Conservation (phyloP, 805 yeast genomes). For the Monosporozyma aerobia region DNA sequence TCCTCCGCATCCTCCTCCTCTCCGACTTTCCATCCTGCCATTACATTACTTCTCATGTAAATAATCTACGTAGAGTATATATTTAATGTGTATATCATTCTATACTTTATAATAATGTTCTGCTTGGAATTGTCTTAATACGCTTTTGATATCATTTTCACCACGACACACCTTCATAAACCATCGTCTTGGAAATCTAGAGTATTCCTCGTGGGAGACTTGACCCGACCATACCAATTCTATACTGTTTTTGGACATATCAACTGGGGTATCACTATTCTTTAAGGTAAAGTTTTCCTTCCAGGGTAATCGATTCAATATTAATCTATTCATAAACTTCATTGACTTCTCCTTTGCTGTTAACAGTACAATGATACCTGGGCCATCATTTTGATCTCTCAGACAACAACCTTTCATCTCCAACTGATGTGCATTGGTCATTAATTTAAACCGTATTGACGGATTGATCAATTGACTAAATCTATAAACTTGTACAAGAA, state of each 20-base stretch:
- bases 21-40: not conserved
- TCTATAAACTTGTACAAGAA: slow-evolving; percentile 42
- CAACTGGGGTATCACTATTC: slow-evolving; percentile 7
- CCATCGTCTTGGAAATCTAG: slow-evolving; percentile 56
- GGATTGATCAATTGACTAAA: slow-evolving; percentile 49
- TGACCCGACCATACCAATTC: slow-evolving; percentile 58
- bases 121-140: slow-evolving; percentile 42
- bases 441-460: slow-evolving; percentile 64
- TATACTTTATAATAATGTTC: slow-evolving; percentile 31
- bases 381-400: slow-evolving; percentile 32
- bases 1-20: too few relatives aligned
- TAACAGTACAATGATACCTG: slow-evolving; percentile 59
- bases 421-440: slow-evolving; percentile 69
- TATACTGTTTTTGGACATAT: slow-evolving; percentile 22
- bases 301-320: slow-evolving; percentile 65
- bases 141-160: slow-evolving; percentile 42
- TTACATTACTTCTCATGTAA: not conserved
- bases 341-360: slow-evolving; percentile 55
- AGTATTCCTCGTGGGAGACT: slow-evolving; percentile 19
- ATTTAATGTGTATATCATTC: not conserved
- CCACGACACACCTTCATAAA: slow-evolving; percentile 45
- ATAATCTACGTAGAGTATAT: slow-evolving; percentile 1
- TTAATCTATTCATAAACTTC: slow-evolving; percentile 51
- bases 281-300: slow-evolving; percentile 35
- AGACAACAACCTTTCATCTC: slow-evolving; percentile 56